Evolutionary conservation across 1,284 basidiomycete genomes (phyloP), one percentile per base, ranked within the genome.

Genomic region (Rugosomyces carneus): DNA sequence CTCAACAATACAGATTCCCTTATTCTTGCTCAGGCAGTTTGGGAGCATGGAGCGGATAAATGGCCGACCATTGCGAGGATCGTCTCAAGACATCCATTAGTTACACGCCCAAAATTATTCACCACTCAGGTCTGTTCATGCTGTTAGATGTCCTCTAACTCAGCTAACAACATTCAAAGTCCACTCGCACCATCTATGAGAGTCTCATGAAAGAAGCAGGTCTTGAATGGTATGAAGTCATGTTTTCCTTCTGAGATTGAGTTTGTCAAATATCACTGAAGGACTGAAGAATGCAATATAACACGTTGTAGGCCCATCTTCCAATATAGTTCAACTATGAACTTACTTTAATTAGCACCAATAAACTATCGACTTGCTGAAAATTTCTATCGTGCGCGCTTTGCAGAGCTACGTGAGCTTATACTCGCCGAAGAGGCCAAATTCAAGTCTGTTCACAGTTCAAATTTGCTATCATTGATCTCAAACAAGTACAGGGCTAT

Each of bases 1-100:
- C 64, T 82, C 47, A 71, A 63, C 45, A 75, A 70, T 48, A 61
- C 83, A 36, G 86, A 89, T 63, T 67, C 73, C 38, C 81, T 94
- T 42, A 65, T 94, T 27, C 75, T 94, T 42, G 78, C 89, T 2
- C 91, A 94, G 66, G 84, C 89, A 0, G 83, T 90, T 32, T 89
- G 88, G 64, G 88, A 93, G 60, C 72, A 84, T 49, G 91, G 91
- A n/a, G 75, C 82, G 21, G 68, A 76, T 39, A 67, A 77, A n/a
- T 93, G 90, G 90, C 56, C 71, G 29, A 64, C 71, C 8, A 78
- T 93, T n/a, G 74, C 84, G 23, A 75, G 75, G 44, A 55, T 87
- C 2, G 73, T 93, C 19, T 66, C 73, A 18, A 77, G 76, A 29
- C 86, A 90, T 52, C 79, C 86, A 10, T 68, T 89, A 7, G 66